These are phyloP conservation scores for Pisolithus orientalis DNA, from an alignment of 768 basidiomycete species.

Conservation along the genomic window DNA sequence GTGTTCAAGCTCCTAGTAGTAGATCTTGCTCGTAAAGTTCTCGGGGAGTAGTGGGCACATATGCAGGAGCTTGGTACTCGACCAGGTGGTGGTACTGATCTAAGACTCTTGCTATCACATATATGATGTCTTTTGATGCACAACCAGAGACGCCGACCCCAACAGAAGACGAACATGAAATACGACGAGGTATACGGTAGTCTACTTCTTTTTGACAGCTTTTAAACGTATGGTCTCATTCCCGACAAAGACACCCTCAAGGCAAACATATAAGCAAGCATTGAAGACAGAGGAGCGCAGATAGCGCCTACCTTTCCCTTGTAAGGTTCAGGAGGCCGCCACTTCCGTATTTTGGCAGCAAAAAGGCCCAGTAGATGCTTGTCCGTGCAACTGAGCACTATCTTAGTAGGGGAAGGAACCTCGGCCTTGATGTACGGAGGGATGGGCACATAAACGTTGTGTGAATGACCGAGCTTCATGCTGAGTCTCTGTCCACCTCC, in stretches of 20 bases:
- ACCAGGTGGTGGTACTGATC: too few relatives aligned
- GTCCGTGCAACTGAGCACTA: slow-evolving; percentile 75
- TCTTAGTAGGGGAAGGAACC: slow-evolving; percentile 79
- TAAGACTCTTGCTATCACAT: too few relatives aligned
- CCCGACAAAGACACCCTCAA: slow-evolving; percentile 90
- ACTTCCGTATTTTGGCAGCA: slow-evolving; percentile 76
- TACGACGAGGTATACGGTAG: slow-evolving; percentile 6
- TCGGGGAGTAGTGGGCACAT: too few relatives aligned
- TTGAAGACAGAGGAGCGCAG: not conserved
- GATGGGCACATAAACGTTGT: slow-evolving; percentile 77
- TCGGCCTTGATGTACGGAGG: slow-evolving; percentile 77
- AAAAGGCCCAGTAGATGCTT: slow-evolving; percentile 86
- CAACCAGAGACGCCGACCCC: not conserved
- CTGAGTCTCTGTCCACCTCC: slow-evolving; percentile 65
- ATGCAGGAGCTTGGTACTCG: too few relatives aligned
- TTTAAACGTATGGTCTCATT: slow-evolving; percentile 88
- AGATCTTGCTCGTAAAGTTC: not conserved
- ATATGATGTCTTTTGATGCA: too few relatives aligned
- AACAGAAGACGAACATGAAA: not conserved
- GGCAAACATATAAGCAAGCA: not conserved
- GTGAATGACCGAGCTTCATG: slow-evolving; percentile 91
- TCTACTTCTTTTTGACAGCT: slow-evolving; percentile 93
- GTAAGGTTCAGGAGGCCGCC: slow-evolving; percentile 92
- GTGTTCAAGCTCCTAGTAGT: not conserved
- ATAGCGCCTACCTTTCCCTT: slow-evolving; percentile 80